phyloP scores from a whole-genome alignment of 1,284 basidiomycete species.

The Leccinum solheimii region DNA sequence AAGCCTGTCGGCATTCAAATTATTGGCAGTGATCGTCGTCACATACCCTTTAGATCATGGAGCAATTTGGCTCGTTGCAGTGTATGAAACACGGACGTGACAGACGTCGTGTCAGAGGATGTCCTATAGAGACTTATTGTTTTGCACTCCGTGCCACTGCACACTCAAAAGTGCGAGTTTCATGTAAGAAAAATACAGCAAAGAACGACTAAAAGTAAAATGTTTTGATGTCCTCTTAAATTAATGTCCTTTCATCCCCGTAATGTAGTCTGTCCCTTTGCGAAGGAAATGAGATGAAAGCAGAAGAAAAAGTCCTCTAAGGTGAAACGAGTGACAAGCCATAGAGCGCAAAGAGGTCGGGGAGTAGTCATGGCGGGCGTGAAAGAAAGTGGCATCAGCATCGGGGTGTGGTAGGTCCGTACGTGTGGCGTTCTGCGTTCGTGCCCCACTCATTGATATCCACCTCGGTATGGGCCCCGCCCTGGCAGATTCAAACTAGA shows the following conservation, averaged over 20 bases:
- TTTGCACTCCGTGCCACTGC: neutral
- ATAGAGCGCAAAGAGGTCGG: neutral
- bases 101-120: neutral
- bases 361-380: conserved; percentile 19
- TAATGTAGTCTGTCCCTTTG: conserved; percentile 12
- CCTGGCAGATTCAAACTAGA: conserved; percentile 25
- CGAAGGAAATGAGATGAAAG: neutral
- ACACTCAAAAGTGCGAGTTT: neutral
- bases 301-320: conserved; percentile 6
- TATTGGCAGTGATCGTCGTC: neutral
- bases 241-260: conserved; percentile 1
- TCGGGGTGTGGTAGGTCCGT: neutral
- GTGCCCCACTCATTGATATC: conserved; percentile 12
- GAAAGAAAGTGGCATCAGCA: neutral
- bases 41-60: neutral
- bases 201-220: conserved; percentile 16
- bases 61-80: neutral
- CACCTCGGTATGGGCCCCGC: conserved; percentile 42
- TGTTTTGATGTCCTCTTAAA: neutral
- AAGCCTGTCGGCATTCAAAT: neutral
- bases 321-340: conserved; percentile 8
- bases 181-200: conserved; percentile 18
- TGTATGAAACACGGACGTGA: neutral
- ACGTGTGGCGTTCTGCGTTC: neutral
- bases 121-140: neutral